These are phyloP conservation scores for Septoria linicola DNA, from an alignment of 2,329 filamentous ascomycete species.

Conservation along the genomic window DNA sequence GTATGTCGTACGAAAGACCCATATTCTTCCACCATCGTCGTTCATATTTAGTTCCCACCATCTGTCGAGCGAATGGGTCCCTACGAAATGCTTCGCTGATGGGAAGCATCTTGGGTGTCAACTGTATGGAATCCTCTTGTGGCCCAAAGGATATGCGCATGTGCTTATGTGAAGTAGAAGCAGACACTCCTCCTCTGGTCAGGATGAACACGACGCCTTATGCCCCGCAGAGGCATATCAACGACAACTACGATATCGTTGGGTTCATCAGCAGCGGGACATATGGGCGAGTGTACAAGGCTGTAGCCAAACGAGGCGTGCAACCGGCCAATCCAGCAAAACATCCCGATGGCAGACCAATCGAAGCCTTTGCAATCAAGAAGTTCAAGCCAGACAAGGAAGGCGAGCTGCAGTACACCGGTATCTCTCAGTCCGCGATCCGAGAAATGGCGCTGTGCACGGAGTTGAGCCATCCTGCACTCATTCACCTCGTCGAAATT, in stretches of 20 bases:
- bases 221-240: conserved; percentile 76
- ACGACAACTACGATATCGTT: conserved; percentile 91
- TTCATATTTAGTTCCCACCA: not conserved
- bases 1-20: not conserved
- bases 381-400: conserved; percentile 99
- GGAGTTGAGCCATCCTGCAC: conserved; percentile 82
- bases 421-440: conserved; percentile 94
- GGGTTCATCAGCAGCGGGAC: conserved; percentile 98
- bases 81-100: not conserved
- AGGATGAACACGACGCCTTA: conserved; percentile 47
- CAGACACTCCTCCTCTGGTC: conserved; percentile 33
- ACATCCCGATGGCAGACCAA: conserved; percentile 35
- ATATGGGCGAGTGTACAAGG: conserved; percentile 98
- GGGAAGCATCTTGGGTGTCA: not conserved
- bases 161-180: conserved; percentile 26
- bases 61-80: not conserved
- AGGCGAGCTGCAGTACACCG: conserved; percentile 94
- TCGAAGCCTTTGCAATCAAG: conserved; percentile 94
- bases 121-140: conserved; percentile 3
- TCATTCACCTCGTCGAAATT: conserved; percentile 89
- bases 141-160: conserved; percentile 11
- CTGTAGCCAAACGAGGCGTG: conserved; percentile 70
- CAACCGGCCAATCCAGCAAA: conserved; percentile 26
- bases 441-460: conserved; percentile 97
- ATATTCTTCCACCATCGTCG: too few relatives aligned